Percentiles rank a stretch among this genome's conserved stretches.
Evolutionary conservation across 2,329 filamentous ascomycete genomes (phyloP).

Genomic region (Ophiostoma tasmaniense): DNA sequence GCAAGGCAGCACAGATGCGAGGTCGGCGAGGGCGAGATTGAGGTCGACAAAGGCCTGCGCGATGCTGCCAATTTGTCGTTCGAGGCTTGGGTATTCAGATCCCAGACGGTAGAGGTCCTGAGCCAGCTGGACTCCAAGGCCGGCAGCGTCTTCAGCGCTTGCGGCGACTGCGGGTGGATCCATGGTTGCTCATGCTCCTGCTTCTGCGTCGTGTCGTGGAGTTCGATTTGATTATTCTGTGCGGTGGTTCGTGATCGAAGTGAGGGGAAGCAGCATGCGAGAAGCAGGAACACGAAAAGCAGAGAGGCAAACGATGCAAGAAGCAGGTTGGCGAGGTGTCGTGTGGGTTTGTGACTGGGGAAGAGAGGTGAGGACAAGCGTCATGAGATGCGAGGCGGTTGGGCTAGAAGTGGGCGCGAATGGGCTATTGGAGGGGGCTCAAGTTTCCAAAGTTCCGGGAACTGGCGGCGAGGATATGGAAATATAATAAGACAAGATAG

Average conservation of each 20-base stretch:
- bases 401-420: conserved; percentile 3
- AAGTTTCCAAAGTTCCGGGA: background rate
- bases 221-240: background rate
- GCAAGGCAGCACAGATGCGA: conserved; percentile 11
- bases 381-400: background rate
- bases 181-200: conserved; percentile 16
- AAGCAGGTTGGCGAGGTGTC: conserved; percentile 1
- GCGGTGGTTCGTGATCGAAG: background rate
- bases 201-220: background rate
- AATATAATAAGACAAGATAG: background rate
- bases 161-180: conserved; percentile 17
- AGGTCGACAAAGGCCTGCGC: conserved; percentile 20
- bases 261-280: background rate
- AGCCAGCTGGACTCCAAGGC: conserved; percentile 17
- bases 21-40: conserved; percentile 18
- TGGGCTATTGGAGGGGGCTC: background rate
- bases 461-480: background rate
- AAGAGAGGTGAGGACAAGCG: background rate
- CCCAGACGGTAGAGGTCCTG: conserved; percentile 20
- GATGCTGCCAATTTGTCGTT: conserved; percentile 19
- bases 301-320: background rate
- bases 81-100: conserved; percentile 14
- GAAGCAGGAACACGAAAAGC: background rate
- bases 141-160: conserved; percentile 18
- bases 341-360: conserved; percentile 2